Evolutionary conservation across 305 asterid genomes (phyloP).

Genomic region (Solanum hybrid): DNA sequence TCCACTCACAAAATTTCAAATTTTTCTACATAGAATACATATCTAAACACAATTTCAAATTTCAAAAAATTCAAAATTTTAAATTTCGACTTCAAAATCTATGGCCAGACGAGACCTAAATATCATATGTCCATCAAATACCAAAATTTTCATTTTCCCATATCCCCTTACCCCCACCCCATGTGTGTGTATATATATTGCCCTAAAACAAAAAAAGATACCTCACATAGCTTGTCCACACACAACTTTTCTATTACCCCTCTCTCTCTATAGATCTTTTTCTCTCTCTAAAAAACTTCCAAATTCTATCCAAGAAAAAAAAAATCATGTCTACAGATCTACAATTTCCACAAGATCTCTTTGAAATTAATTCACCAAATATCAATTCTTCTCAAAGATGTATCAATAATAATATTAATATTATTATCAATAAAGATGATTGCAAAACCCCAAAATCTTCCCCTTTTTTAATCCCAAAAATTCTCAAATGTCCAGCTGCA

Average conservation of each 20-base stretch:
- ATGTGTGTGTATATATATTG: background rate
- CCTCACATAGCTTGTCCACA: background rate
- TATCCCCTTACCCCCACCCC: background rate
- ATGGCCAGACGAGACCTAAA: background rate
- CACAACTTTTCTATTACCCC: background rate
- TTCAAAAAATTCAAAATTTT: background rate
- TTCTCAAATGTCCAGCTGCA: conserved; percentile 56
- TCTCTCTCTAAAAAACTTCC: background rate
- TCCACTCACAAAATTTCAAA: too few species aligned
- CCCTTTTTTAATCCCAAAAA: conserved; percentile 38
- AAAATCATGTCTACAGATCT: conserved; percentile 49
- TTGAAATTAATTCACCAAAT: conserved; percentile 23
- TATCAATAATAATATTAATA: background rate
- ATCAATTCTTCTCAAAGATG: conserved; percentile 8
- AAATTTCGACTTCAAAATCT: background rate
- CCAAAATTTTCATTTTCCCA: background rate
- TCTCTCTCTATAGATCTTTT: conserved; percentile 1
- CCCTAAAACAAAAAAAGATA: background rate
- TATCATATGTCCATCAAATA: background rate
- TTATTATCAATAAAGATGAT: background rate
- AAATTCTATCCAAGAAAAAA: background rate
- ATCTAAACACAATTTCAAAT: background rate
- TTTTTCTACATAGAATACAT: background rate
- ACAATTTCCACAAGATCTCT: conserved; percentile 22
- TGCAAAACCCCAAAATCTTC: conserved; percentile 61